Conservation (phyloP, 2,329 filamentous ascomycete genomes). For the Aspergillus amoenus region DNA sequence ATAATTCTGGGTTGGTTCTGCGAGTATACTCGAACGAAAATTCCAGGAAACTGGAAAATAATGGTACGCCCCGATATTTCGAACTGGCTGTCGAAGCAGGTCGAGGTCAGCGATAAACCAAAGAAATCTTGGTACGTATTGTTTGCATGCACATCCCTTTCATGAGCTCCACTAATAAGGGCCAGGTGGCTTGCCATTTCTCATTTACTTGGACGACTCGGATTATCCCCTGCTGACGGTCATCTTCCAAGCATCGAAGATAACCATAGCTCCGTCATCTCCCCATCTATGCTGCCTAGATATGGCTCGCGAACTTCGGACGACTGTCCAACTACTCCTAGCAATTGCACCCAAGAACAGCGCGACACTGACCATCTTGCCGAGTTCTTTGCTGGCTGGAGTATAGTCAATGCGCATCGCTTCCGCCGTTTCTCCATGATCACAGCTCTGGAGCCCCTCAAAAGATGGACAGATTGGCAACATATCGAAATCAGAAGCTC, state of each 20-base stretch:
- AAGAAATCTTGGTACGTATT: constrained; percentile 22
- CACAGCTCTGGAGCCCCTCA: constrained; percentile 21
- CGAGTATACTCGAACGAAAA: constrained; percentile 19
- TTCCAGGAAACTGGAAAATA: constrained; percentile 36
- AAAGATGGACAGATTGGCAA: constrained; percentile 31
- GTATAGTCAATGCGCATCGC: constrained; percentile 29
- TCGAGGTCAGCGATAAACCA: constrained; percentile 15
- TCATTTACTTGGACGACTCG: constrained; percentile 25
- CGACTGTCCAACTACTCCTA: constrained; percentile 24
- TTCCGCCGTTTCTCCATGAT: constrained; percentile 35
- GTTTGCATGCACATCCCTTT: not conserved
- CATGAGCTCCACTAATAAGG: not conserved
- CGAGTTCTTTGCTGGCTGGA: constrained; percentile 42
- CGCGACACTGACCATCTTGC: constrained; percentile 37
- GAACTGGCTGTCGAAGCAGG: constrained; percentile 32
- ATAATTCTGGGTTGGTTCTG: constrained; percentile 40
- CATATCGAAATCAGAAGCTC: constrained; percentile 24
- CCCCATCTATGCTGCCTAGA: constrained; percentile 23
- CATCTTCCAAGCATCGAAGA: constrained; percentile 24
- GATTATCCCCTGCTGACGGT: not conserved
- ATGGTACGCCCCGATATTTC: constrained; percentile 39
- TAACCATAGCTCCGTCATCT: constrained; percentile 29
- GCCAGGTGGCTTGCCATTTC: constrained; percentile 29
- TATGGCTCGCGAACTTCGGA: constrained; percentile 30
- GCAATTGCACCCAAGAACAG: constrained; percentile 26